Conservation (phyloP, 768 basidiomycete species). For the Hygrocybe coccinea region DNA sequence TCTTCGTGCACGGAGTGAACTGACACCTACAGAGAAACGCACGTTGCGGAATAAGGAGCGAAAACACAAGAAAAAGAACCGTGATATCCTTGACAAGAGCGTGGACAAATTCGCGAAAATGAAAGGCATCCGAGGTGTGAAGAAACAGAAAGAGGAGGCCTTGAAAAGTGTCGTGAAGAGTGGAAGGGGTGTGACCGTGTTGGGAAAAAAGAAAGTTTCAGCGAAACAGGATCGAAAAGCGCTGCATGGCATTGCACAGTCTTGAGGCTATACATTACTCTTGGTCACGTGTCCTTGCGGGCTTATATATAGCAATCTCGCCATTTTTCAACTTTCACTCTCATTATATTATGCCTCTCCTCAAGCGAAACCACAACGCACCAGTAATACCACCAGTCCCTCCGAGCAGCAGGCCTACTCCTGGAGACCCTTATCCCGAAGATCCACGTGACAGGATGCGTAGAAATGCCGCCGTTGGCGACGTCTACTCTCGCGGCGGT, state of each 20-base stretch:
- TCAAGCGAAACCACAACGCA: conserved; percentile 59
- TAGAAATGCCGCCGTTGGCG: conserved; percentile 52
- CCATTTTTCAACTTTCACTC: not conserved
- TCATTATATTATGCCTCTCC: conserved; percentile 51
- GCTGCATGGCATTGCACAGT: not conserved
- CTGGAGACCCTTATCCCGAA: conserved; percentile 10
- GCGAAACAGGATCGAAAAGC: conserved; percentile 28
- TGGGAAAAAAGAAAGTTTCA: conserved; percentile 58
- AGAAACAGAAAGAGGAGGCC: conserved; percentile 81
- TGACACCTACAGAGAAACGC: conserved; percentile 82
- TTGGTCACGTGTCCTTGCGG: not conserved
- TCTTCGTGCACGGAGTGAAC: conserved; percentile 66
- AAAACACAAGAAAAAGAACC: conserved; percentile 66
- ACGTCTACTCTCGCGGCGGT: conserved; percentile 60
- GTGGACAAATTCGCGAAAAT: conserved; percentile 59
- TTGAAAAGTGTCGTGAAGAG: conserved; percentile 77
- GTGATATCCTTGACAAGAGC: conserved; percentile 57
- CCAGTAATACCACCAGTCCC: conserved; percentile 63
- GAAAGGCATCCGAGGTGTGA: conserved; percentile 50
- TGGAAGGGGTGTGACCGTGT: conserved; percentile 81
- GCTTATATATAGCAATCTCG: not conserved
- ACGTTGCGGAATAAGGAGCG: conserved; percentile 61
- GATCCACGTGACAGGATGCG: conserved; percentile 43
- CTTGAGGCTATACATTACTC: not conserved
- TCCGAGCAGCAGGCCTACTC: conserved; percentile 13